These are phyloP conservation scores for Candida sonorensis DNA, from an alignment of 805 yeast genomes.

Conservation along the genomic window DNA sequence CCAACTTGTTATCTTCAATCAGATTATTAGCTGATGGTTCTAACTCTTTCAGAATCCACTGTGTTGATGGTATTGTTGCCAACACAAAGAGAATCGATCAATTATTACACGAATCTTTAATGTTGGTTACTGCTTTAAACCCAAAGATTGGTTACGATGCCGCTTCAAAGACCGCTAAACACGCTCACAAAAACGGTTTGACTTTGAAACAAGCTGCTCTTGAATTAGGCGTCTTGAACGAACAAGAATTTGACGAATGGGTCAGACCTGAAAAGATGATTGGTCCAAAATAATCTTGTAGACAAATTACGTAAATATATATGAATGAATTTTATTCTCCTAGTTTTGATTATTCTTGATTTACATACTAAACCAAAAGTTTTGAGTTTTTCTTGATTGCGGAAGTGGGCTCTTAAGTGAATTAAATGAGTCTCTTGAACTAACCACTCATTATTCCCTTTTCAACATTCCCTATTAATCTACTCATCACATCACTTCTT, in stretches of 20 bases:
- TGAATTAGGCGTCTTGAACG: constrained; percentile 78
- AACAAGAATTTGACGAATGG: constrained; percentile 91
- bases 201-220: constrained; percentile 93
- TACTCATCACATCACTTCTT: too few relatives aligned
- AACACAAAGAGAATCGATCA: constrained; percentile 82
- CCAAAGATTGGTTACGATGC: constrained; percentile 98
- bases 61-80: constrained; percentile 92
- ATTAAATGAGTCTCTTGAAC: too few relatives aligned
- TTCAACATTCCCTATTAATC: too few relatives aligned
- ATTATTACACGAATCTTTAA: constrained; percentile 86
- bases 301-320: too few relatives aligned
- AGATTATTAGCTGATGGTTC: constrained; percentile 87
- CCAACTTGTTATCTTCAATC: constrained; percentile 81
- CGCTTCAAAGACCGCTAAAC: constrained; percentile 97
- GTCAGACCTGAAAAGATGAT: constrained; percentile 98
- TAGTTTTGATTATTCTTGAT: too few relatives aligned
- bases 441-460: too few relatives aligned
- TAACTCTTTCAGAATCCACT: constrained; percentile 85
- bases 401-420: too few relatives aligned
- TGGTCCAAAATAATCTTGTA: constrained; percentile 63
- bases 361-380: too few relatives aligned
- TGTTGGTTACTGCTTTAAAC: constrained; percentile 97
- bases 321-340: too few relatives aligned
- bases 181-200: constrained; percentile 96
- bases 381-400: too few relatives aligned